phyloP scores from a whole-genome alignment of 1,284 basidiomycete genomes.

The Cryptococcus wingfieldii region DNA sequence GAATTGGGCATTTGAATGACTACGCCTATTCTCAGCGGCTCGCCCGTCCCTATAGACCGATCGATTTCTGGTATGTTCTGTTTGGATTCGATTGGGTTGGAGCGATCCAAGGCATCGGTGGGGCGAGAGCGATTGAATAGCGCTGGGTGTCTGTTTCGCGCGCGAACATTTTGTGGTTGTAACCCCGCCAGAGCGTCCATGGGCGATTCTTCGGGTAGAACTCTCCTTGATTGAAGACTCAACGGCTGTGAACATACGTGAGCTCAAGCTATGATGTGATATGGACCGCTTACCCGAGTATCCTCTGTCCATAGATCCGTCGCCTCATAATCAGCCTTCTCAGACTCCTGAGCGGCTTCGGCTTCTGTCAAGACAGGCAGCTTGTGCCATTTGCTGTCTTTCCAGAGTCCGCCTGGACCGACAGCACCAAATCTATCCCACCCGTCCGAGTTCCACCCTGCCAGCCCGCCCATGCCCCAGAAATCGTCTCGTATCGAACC shows the following conservation, averaged over 20 bases:
- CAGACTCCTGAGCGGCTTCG: slow-evolving; percentile 1
- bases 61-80: not conserved
- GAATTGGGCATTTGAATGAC: slow-evolving; percentile 36
- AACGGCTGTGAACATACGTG: not conserved
- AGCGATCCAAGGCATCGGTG: not conserved
- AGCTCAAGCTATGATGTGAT: too few species aligned
- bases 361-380: slow-evolving; percentile 8
- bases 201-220: too few species aligned
- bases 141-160: not conserved
- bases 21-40: slow-evolving; percentile 31
- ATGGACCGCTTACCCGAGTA: too few species aligned
- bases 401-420: slow-evolving; percentile 5
- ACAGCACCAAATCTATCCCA: slow-evolving; percentile 13
- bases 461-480: slow-evolving; percentile 27
- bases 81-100: not conserved
- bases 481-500: slow-evolving; percentile 17
- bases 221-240: not conserved
- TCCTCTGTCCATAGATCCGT: not conserved
- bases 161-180: too few species aligned
- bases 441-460: slow-evolving; percentile 18
- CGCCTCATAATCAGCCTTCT: slow-evolving; percentile 5
- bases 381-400: slow-evolving; percentile 4
- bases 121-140: not conserved
- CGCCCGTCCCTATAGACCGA: slow-evolving; percentile 17
- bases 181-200: too few species aligned